Evolutionary conservation across 202 grass and related monocot species (phyloP).

Genomic region (Schoenoplectus triqueter): DNA sequence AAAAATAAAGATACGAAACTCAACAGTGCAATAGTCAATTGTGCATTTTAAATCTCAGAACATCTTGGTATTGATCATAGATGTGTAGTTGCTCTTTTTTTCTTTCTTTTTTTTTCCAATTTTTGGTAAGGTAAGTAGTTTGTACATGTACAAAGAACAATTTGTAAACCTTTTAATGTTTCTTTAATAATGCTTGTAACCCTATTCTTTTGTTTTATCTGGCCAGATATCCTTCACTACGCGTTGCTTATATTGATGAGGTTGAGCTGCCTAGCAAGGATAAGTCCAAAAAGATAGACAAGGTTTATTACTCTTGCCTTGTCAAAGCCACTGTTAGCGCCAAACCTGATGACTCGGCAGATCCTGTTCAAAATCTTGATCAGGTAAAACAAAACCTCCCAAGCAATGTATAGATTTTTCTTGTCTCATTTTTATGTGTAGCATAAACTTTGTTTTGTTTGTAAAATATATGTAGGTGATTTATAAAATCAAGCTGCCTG

Average conservation of each 20-base stretch:
- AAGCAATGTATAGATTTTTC: background rate
- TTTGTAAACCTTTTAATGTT: too few relatives aligned
- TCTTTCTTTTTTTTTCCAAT: too few relatives aligned
- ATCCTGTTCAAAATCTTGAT: constrained; percentile 86
- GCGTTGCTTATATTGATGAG: constrained; percentile 98
- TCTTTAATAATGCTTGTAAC: background rate
- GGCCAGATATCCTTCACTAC: constrained; percentile 84
- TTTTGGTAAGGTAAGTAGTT: too few relatives aligned
- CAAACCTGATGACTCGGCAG: constrained; percentile 56
- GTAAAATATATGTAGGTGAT: constrained; percentile 58
- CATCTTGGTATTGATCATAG: too few relatives aligned
- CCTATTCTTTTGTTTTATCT: constrained; percentile 12
- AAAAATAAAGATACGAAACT: too few relatives aligned
- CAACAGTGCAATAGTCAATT: too few relatives aligned
- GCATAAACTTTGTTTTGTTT: constrained; percentile 26
- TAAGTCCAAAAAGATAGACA: constrained; percentile 66
- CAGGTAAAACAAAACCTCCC: constrained; percentile 60
- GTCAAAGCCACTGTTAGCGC: constrained; percentile 83
- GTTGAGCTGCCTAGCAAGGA: constrained; percentile 74
- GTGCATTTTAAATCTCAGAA: too few relatives aligned
- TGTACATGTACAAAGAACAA: too few relatives aligned
- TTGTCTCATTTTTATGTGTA: constrained; percentile 19
- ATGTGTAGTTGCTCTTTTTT: too few relatives aligned
- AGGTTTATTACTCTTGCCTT: constrained; percentile 95
- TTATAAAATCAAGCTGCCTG: constrained; percentile 98